Evolutionary conservation across 2,329 filamentous ascomycete genomes (phyloP), one percentile per base, ranked within the genome.

Genomic region (Malbranchea cinnamomea): DNA sequence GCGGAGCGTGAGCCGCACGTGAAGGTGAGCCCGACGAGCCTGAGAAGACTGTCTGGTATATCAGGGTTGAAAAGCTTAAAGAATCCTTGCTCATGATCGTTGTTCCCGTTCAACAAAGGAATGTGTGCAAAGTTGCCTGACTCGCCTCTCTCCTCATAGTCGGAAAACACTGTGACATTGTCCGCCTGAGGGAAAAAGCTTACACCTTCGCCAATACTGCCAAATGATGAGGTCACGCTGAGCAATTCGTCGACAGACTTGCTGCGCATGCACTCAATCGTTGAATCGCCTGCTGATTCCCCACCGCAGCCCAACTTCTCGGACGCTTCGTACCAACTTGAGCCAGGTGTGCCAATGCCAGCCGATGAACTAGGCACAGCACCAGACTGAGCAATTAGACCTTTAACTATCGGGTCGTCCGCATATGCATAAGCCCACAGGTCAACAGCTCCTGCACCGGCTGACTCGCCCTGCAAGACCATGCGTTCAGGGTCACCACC

Each of bases 391-490:
- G 49, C 49, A 23, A 59, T 54, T 2, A 56, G 28, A 5, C 53
- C 56, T 5, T 34, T 40, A 5, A 57, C 46, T 18, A 60, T 50
- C 2, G 57, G 54, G 13, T 57, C 42, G 2, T 49, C 35, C 0
- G 36, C 31, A 33, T 51, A 59, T 3, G 52, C 48, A 21, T 71
- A 55, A 3, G 43, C 36, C 15, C 58, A 48, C 23, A 64, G 47
- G 7, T 47, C 49, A 6, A 34, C 31, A 14, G 28, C 14, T 6
- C 26, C 30, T n/a, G 33, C 45, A 6, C 65, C 63, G 3, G 65
- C 61, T 18, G 60, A 63, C 43, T 65, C 57, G 8, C 65, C 65
- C 42, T 59, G 61, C 10, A 54, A 36, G 21, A 49, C 53, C 26
- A 61, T 47, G 28, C 53, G 52, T 0, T 49, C 42, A 4, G 52